These are phyloP conservation scores for Cryptosporidium parvum DNA, from an alignment of 169 alveolate genomes.

Conservation along the genomic window DNA sequence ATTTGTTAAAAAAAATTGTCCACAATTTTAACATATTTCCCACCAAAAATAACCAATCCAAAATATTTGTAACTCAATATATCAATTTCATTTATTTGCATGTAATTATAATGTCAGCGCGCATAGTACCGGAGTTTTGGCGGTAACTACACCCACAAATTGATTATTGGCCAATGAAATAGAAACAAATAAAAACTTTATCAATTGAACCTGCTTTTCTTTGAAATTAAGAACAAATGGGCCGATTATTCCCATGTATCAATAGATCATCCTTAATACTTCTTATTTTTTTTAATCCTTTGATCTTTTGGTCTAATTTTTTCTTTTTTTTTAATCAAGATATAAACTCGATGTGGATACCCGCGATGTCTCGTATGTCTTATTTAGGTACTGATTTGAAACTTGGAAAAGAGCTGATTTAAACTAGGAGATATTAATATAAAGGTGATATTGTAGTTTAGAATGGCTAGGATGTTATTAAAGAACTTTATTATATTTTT, in stretches of 20 bases:
- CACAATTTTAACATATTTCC: no score
- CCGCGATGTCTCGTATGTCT: constrained; percentile 51
- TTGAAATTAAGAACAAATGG: no score
- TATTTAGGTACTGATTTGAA: not conserved
- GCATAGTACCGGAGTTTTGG: not conserved
- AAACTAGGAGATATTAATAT: not conserved
- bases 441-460: not conserved
- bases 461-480: constrained; percentile 10
- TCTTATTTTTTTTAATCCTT: not conserved
- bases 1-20: no score
- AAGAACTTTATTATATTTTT: not conserved
- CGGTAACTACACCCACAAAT: not conserved
- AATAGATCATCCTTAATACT: not conserved
- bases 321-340: not conserved
- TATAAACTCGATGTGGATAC: constrained; percentile 16
- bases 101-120: not conserved
- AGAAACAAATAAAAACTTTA: no score
- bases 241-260: no score
- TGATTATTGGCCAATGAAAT: no score
- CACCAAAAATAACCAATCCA: not conserved
- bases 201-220: no score
- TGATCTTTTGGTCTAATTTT: not conserved
- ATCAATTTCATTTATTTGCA: not conserved
- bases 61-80: no score
- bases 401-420: not conserved